phyloP scores from a whole-genome alignment of 2,329 filamentous ascomycete species.

The Fusarium avenaceum region DNA sequence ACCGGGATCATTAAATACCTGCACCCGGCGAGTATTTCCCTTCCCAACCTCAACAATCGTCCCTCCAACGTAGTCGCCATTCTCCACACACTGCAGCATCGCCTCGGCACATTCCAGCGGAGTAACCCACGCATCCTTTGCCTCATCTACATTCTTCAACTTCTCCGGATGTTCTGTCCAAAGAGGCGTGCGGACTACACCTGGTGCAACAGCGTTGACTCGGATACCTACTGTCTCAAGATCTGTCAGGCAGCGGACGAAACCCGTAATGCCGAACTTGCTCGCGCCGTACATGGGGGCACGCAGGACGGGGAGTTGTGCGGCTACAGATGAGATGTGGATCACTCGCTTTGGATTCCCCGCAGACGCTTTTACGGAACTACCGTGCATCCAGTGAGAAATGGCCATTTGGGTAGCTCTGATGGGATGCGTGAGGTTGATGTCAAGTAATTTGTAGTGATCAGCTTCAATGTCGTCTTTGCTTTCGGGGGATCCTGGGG shows the following conservation, averaged over 20 bases:
- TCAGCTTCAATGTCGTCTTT: constrained; percentile 49
- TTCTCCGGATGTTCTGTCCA: constrained; percentile 62
- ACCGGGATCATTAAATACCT: constrained; percentile 56
- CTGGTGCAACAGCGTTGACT: constrained; percentile 61
- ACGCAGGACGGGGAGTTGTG: constrained; percentile 52
- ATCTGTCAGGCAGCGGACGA: constrained; percentile 57
- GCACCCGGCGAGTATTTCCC: constrained; percentile 51
- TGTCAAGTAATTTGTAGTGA: constrained; percentile 55
- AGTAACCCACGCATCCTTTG: constrained; percentile 57
- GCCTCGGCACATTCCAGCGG: constrained; percentile 59
- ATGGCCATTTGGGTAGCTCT: constrained; percentile 58
- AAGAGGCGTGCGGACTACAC: constrained; percentile 60
- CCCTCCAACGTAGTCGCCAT: constrained; percentile 54
- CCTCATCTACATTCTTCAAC: constrained; percentile 53
- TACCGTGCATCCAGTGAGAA: constrained; percentile 54
- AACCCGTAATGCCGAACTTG: constrained; percentile 57
- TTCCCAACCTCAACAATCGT: constrained; percentile 59
- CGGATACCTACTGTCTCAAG: constrained; percentile 56
- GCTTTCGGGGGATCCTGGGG: constrained; percentile 54
- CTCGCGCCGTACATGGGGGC: constrained; percentile 57
- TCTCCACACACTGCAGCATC: constrained; percentile 59
- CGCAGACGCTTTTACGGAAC: constrained; percentile 32
- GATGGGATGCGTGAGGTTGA: constrained; percentile 60
- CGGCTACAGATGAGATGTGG: constrained; percentile 56
- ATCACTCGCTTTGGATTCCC: constrained; percentile 55